A percentile compares a stretch with the other conserved stretches of the same genome.
Evolutionary conservation across 345 rosid genomes (phyloP).

Genomic region (Acer campestre): DNA sequence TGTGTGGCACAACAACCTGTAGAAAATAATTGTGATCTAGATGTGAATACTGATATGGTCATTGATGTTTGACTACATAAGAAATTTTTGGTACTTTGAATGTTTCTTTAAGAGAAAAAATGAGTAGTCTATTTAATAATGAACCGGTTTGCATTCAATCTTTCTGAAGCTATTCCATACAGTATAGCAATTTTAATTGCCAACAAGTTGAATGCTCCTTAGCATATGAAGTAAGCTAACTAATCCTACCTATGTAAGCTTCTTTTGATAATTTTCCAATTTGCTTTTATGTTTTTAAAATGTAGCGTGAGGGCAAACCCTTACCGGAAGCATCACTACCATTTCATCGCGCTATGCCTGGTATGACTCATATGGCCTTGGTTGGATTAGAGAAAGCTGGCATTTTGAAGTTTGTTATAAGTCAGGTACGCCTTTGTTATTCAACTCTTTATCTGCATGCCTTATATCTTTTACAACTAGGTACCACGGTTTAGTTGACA

Average conservation of each 20-base stretch:
- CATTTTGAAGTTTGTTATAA: conserved; percentile 79
- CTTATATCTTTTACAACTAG: neutral
- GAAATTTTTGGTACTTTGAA: neutral
- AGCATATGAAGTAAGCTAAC: neutral
- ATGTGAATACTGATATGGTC: neutral
- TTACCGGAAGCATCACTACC: conserved; percentile 91
- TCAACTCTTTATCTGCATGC: conserved; percentile 1
- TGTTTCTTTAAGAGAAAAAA: neutral
- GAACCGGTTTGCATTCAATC: neutral
- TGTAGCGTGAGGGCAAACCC: conserved; percentile 87
- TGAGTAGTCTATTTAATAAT: neutral
- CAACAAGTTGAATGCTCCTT: neutral
- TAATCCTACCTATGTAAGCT: neutral
- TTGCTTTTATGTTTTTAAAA: conserved; percentile 20
- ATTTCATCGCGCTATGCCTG: conserved; percentile 96
- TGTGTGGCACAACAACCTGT: neutral
- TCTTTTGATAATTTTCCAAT: conserved; percentile 7
- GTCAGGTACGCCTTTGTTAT: conserved; percentile 60
- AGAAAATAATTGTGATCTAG: neutral
- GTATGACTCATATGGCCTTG: conserved; percentile 97
- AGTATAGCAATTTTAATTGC: neutral
- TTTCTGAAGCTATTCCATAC: neutral
- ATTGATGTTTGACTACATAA: neutral
- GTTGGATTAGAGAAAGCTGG: conserved; percentile 90
- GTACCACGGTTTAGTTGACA: neutral